These are phyloP conservation scores for Leucoagaricus sp. DNA, from an alignment of 1,284 basidiomycete genomes.

Conservation along the genomic window DNA sequence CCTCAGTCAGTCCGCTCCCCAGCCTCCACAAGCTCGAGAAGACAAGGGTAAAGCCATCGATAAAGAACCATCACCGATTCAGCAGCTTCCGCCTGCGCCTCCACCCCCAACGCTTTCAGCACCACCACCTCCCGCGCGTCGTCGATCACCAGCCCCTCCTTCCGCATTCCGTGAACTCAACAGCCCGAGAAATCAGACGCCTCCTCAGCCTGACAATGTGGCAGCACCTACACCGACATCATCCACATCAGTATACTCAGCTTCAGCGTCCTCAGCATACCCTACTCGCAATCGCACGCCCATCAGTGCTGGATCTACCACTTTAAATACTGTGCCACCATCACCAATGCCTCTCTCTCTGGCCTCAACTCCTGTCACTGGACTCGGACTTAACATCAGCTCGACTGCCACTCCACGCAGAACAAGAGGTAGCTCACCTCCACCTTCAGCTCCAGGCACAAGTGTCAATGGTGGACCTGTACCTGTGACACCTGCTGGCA, in stretches of 20 bases:
- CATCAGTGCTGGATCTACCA: conserved; percentile 21
- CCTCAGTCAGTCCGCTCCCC: background rate
- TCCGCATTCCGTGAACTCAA: conserved; percentile 12
- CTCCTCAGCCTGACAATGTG: conserved; percentile 4
- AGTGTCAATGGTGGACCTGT: background rate
- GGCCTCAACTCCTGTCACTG: conserved; percentile 24
- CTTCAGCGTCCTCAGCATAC: conserved; percentile 13
- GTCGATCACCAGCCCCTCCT: conserved; percentile 24
- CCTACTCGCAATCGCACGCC: conserved; percentile 23
- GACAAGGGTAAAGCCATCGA: too few relatives aligned
- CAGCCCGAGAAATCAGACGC: conserved; percentile 16
- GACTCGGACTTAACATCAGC: background rate
- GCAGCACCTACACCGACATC: conserved; percentile 9
- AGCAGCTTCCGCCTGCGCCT: conserved; percentile 21
- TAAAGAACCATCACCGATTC: conserved; percentile 14
- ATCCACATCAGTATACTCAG: conserved; percentile 19
- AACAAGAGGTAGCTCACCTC: background rate
- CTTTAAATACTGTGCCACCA: background rate
- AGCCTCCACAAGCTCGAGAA: background rate
- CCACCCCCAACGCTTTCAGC: conserved; percentile 27
- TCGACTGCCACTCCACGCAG: background rate
- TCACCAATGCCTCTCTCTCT: background rate
- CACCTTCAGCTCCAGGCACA: background rate
- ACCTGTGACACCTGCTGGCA: conserved; percentile 6
- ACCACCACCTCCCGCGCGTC: conserved; percentile 27